Base-by-base conservation (phyloP, 2,329 filamentous ascomycete genomes). In the Exophiala xenobiotica region DNA sequence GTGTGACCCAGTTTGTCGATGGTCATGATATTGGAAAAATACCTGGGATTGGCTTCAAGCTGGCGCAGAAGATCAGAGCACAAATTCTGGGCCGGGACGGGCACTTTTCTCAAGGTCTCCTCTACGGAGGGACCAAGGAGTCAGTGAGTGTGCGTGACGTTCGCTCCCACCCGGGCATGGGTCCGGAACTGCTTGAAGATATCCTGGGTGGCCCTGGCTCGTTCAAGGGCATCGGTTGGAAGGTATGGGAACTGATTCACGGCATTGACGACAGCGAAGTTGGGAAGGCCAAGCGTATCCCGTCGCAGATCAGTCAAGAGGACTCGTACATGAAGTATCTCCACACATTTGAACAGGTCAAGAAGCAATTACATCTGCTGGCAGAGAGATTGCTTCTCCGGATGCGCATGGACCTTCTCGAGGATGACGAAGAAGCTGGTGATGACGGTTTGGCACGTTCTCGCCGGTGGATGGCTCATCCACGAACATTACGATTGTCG, bases 221-320 rank as follows among this genome's bases (percentile, higher is more conserved):
- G 2, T 82, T 87, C 51, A 82, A 80, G 60, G 88, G 86, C 22
- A 82, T 90, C 46, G 89, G 90, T 1, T 67, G 73, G 26, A 86
- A 82, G 60, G 73, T 90, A 2, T 97, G 90, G 90, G 76, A 74
- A 14, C 74, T 96, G 5, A 72, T 97, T 2, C 86, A 96, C 66
- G 92, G 91, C 4, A 76, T 90, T 22, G 92, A 97, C 66, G 72
- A 83, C 46, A 77, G 79, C 0, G 83, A 88, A 52, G 90, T 97
- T 14, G 82, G 83, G 43, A 77, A 83, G 56, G 86, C 83, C 1
- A 81, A 81, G 60, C 80, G 83, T 38, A 70, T 95, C 1, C 92
- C 92, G 0, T 83, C 82, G 1, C 91, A 96, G 68, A 95, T 97
- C 65, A 93, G 89, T 67, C 93, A 97, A 57, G 92, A 97, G 66